These are phyloP conservation scores for Cenchrus americanus DNA, from an alignment of 176 grass and related monocot species.

Conservation along the genomic window DNA sequence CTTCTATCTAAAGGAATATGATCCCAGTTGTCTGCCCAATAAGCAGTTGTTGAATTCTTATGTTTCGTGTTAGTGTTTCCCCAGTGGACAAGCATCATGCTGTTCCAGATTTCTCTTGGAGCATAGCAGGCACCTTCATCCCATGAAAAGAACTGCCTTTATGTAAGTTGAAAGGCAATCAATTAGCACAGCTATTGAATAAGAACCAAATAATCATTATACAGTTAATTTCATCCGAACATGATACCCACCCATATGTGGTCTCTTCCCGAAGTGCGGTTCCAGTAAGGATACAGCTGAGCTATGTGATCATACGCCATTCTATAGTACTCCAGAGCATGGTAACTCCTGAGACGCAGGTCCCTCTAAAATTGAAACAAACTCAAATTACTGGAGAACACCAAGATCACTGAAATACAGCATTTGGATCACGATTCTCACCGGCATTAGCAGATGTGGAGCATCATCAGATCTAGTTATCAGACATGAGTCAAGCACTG, in stretches of 20 bases:
- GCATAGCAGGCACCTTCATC: conserved; percentile 99
- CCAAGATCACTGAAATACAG: conserved; percentile 4
- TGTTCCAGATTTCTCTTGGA: conserved; percentile 95
- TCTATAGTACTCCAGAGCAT: conserved; percentile 84
- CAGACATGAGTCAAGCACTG: conserved; percentile 90
- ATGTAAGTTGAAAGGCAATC: conserved; percentile 43
- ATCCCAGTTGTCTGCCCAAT: conserved; percentile 90
- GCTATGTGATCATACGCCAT: conserved; percentile 88
- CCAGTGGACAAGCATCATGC: conserved; percentile 98
- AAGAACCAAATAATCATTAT: conserved; percentile 21
- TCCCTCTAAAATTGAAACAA: conserved; percentile 52
- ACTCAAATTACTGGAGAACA: conserved; percentile 32
- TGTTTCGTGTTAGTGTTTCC: conserved; percentile 96
- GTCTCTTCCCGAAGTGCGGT: conserved; percentile 84
- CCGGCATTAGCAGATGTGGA: conserved; percentile 68
- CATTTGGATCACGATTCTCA: conserved; percentile 45
- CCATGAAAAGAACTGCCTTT: conserved; percentile 91
- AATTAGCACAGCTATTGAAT: conserved; percentile 16
- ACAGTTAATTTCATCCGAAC: conserved; percentile 38
- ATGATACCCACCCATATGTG: conserved; percentile 87
- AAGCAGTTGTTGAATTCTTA: conserved; percentile 87
- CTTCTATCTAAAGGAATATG: conserved; percentile 77
- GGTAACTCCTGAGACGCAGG: conserved; percentile 60
- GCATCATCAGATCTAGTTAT: conserved; percentile 92
- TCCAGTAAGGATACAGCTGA: conserved; percentile 89